These are phyloP conservation scores for Fabrea salina DNA, from an alignment of 169 alveolate species.

Conservation along the genomic window DNA sequence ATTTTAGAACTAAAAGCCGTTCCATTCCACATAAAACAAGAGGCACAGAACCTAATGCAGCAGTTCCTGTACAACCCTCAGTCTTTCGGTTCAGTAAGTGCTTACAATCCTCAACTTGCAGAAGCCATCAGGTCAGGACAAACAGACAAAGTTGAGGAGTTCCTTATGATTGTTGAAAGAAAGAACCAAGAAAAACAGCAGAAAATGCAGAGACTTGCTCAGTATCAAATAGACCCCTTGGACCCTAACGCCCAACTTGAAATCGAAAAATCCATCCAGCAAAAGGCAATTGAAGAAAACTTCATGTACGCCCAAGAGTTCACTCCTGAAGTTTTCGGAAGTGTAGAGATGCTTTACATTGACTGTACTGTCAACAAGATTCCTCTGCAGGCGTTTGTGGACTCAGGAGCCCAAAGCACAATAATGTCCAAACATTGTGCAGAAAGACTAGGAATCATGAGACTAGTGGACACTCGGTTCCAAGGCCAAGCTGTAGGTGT, in stretches of 20 bases:
- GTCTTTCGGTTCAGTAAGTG: constrained; percentile 30
- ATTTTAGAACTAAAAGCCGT: not conserved
- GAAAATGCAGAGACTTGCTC: constrained; percentile 32
- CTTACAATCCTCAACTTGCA: constrained; percentile 50
- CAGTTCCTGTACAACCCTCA: constrained; percentile 2
- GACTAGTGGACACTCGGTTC: constrained; percentile 64
- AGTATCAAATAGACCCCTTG: constrained; percentile 44
- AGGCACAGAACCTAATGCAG: constrained; percentile 26
- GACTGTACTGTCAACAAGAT: constrained; percentile 54
- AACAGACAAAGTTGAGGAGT: constrained; percentile 33
- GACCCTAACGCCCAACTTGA: constrained; percentile 54
- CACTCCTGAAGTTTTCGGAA: constrained; percentile 67
- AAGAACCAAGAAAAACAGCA: constrained; percentile 31
- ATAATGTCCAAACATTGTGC: constrained; percentile 57
- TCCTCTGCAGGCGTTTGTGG: constrained; percentile 70
- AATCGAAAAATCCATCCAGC: constrained; percentile 53
- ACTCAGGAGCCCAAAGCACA: constrained; percentile 77
- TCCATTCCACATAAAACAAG: not conserved
- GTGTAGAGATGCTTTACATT: constrained; percentile 69
- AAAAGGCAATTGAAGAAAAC: constrained; percentile 61
- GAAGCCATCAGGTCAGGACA: constrained; percentile 46
- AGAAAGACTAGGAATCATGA: constrained; percentile 56
- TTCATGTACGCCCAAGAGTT: constrained; percentile 55
- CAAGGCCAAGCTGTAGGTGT: constrained; percentile 73
- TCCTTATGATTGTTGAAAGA: constrained; percentile 31